Evolutionary conservation across 2,329 filamentous ascomycete species (phyloP).

Genomic region (Neonectria hederae): DNA sequence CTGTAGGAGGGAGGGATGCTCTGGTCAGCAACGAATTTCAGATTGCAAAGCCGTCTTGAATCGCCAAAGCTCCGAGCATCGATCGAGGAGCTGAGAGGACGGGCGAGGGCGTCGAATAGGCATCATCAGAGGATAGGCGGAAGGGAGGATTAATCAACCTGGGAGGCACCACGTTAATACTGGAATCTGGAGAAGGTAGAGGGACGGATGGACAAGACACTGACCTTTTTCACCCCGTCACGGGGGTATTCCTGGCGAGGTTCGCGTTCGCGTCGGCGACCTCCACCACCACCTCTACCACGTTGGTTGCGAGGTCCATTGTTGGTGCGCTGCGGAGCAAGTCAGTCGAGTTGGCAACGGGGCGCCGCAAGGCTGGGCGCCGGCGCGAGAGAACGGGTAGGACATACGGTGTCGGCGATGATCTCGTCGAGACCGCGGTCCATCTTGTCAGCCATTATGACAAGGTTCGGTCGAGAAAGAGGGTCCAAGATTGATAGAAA

Average conservation of each 20-base stretch:
- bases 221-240: conserved; percentile 91
- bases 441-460: conserved; percentile 56
- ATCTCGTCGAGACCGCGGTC: conserved; percentile 67
- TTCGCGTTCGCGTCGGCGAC: conserved; percentile 48
- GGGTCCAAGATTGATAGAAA: neutral
- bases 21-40: conserved; percentile 53
- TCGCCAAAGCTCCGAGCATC: conserved; percentile 44
- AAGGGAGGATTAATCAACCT: conserved; percentile 51
- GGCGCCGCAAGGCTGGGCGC: conserved; percentile 19
- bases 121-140: conserved; percentile 38
- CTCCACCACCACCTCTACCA: conserved; percentile 45
- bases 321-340: conserved; percentile 38
- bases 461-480: conserved; percentile 9
- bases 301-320: conserved; percentile 50
- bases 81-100: conserved; percentile 44
- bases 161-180: conserved; percentile 30
- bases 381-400: conserved; percentile 8
- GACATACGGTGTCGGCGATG: conserved; percentile 59
- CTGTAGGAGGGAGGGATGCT: conserved; percentile 57
- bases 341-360: conserved; percentile 34
- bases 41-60: conserved; percentile 45
- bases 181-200: conserved; percentile 15
- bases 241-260: conserved; percentile 67
- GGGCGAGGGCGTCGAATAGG: conserved; percentile 43
- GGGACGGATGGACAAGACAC: conserved; percentile 20